phyloP scores from a whole-genome alignment of 441 rosid genomes.

The Biscutella laevigata region DNA sequence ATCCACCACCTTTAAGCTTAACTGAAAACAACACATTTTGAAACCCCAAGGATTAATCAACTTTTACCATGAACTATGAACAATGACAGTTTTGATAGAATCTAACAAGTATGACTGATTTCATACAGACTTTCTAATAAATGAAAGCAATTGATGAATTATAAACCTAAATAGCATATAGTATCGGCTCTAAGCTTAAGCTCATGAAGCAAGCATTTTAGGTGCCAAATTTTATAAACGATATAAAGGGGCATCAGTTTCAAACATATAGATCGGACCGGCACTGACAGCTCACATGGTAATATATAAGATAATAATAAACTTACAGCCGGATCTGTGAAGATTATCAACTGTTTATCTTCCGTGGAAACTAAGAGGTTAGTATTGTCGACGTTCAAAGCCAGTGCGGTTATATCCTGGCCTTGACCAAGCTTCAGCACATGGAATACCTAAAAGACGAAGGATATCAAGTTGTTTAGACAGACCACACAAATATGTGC shows the following conservation, averaged over 20 bases:
- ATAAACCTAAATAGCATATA: too few species aligned
- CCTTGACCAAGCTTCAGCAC: conserved; percentile 56
- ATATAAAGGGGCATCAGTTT: too few species aligned
- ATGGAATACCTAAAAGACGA: conserved; percentile 65
- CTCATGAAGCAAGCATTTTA: too few species aligned
- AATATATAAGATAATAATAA: too few species aligned
- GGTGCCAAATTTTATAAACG: too few species aligned
- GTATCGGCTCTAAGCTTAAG: too few species aligned
- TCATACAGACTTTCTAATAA: neutral
- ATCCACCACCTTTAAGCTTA: conserved; percentile 92
- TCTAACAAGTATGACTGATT: neutral
- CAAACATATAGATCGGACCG: too few species aligned
- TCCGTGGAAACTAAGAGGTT: conserved; percentile 89
- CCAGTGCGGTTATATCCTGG: conserved; percentile 82
- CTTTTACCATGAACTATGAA: neutral
- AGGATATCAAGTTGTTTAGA: conserved; percentile 7
- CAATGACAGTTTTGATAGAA: neutral
- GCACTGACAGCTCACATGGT: too few species aligned
- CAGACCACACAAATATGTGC: neutral
- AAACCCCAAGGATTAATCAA: conserved; percentile 9
- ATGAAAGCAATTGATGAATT: too few species aligned
- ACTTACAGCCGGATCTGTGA: conserved; percentile 97
- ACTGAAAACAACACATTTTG: too few species aligned
- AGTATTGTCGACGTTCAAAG: conserved; percentile 72
- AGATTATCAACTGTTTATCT: conserved; percentile 82